Base-by-base conservation (phyloP, 164 flowering plant genomes). In the Vitis amurensis region DNA sequence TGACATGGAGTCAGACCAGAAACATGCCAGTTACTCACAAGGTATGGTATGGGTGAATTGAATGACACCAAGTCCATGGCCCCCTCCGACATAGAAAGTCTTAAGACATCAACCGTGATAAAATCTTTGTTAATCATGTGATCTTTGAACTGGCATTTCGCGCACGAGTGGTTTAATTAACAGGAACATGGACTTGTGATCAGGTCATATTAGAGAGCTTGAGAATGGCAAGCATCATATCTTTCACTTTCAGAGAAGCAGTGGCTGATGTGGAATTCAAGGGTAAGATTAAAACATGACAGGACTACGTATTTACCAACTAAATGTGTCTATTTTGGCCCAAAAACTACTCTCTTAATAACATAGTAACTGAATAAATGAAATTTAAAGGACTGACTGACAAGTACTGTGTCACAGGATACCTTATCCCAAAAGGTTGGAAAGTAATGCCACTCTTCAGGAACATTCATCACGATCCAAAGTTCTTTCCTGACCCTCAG, bases 341-440 rank as follows among this genome's bases (percentile, higher is more conserved):
- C 27, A 23, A 23, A 1, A 23, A 23, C 27, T 23, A 23, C 27
- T 23, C 27, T 23, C 27, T 23, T 23, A 23, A 23, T 49, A 17
- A 11, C 11, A 1, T 10, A 8, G 2, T 9, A 61, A 29, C 6
- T 13, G 29, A 49, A 57, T 50, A 60, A 44, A 23, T 19, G 56
- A 63, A 29, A 52, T 53, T 29, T 29, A 10, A 62, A 13, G 48
- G 61, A 12, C 12, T 56, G 10, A 9, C 44, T 62, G 48, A 55
- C 55, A 66, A 50, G 64, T 59, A 59, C 15, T 72, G 49, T 6
- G 14, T 37, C 8, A 69, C 84, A 94, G 99, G 99, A 15, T 94
- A 86, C 70, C 74, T 89, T 17, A 94, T 94, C 67, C 99, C 97
- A 27, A 91, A 91, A 78, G 99, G 99, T 8, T 94, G 97, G 99